These are phyloP conservation scores for Osmanthus fragrans DNA, from an alignment of 257 asterid species.

Conservation along the genomic window DNA sequence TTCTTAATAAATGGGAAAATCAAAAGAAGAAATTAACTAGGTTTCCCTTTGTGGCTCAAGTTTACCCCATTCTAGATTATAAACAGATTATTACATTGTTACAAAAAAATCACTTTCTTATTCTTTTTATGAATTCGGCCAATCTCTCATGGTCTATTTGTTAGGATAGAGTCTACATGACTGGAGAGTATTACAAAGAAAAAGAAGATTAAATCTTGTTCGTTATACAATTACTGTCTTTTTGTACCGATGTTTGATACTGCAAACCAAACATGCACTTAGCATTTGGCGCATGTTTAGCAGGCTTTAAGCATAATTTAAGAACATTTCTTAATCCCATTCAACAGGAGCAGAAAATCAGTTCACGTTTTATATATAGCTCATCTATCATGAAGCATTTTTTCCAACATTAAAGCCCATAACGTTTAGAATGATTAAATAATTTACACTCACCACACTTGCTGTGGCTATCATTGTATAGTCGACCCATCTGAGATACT, in stretches of 20 bases:
- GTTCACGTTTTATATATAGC: not conserved
- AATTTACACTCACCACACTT: slow-evolving; percentile 57
- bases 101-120: not conserved
- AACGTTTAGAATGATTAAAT: not conserved
- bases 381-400: not conserved
- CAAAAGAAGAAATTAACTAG: not conserved
- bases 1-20: not conserved
- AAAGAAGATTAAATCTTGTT: no score
- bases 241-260: no score
- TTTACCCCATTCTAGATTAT: not conserved
- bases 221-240: no score
- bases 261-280: not conserved
- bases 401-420: not conserved
- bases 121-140: no score
- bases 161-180: no score
- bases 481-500: slow-evolving; percentile 97
- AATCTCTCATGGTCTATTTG: no score
- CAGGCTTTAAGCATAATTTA: no score
- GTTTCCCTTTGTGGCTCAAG: not conserved
- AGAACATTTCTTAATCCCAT: no score
- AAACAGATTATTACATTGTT: not conserved
- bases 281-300: no score
- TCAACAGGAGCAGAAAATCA: no score
- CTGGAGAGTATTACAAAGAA: no score
- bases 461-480: slow-evolving; percentile 98